Percentiles rank a stretch among this genome's conserved stretches.
Evolutionary conservation across 2,329 filamentous ascomycete genomes (phyloP).

Genomic region (Aphanoascus verrucosus): DNA sequence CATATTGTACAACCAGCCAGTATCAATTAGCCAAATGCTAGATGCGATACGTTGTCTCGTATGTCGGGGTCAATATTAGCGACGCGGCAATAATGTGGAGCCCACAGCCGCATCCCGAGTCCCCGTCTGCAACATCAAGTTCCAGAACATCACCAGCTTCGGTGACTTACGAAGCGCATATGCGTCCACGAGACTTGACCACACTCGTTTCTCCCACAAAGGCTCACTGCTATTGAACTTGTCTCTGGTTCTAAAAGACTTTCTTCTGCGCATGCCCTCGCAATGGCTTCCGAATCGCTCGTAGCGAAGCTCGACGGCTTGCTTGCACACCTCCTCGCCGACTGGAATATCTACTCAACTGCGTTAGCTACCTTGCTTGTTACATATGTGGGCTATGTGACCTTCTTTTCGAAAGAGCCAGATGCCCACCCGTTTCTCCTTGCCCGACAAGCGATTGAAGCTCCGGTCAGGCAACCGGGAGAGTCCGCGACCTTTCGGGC

Average conservation of each 20-base stretch:
- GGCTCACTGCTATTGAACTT: neutral
- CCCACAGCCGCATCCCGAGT: too few relatives aligned
- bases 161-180: too few relatives aligned
- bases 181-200: too few relatives aligned
- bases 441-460: constrained; percentile 67
- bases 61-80: too few relatives aligned
- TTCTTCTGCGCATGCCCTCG: constrained; percentile 8
- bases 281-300: constrained; percentile 40
- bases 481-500: constrained; percentile 80
- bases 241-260: neutral
- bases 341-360: constrained; percentile 77
- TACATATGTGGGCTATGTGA: constrained; percentile 57
- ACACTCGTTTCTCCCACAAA: too few relatives aligned
- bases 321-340: constrained; percentile 57
- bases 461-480: constrained; percentile 67
- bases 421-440: constrained; percentile 89
- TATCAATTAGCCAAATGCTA: too few relatives aligned
- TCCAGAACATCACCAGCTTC: too few relatives aligned
- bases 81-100: too few relatives aligned
- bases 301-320: constrained; percentile 61
- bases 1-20: too few relatives aligned
- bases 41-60: too few relatives aligned
- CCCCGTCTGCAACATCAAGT: too few relatives aligned
- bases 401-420: constrained; percentile 64
- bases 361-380: constrained; percentile 56